Conservation (phyloP, 345 rosid genomes). For the Rhodomyrtus tomentosa region DNA sequence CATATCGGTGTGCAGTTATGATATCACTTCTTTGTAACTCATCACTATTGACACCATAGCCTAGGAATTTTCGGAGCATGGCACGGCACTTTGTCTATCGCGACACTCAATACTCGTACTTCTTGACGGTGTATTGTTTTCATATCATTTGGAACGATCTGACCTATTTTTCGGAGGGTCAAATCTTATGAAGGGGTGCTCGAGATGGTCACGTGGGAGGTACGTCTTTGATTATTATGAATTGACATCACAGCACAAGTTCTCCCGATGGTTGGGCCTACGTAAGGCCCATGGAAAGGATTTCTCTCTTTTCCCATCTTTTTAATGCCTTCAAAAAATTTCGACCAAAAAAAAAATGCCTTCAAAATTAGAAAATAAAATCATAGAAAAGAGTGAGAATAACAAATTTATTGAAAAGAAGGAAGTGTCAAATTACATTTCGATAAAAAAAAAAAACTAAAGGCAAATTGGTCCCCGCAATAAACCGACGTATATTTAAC, state of each 20-base stretch:
- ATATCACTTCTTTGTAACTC: too few species aligned
- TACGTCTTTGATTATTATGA: too few species aligned
- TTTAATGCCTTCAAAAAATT: neutral
- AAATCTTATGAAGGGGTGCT: too few species aligned
- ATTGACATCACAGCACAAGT: neutral
- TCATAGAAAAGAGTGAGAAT: neutral
- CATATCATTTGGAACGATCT: too few species aligned
- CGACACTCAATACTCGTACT: too few species aligned
- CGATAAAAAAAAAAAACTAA: neutral
- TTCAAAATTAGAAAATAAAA: neutral
- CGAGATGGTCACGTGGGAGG: neutral
- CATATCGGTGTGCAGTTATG: too few species aligned
- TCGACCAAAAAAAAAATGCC: too few species aligned
- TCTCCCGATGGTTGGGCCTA: neutral
- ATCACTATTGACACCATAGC: too few species aligned
- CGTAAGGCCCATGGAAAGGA: neutral
- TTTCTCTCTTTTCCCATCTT: neutral
- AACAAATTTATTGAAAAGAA: neutral
- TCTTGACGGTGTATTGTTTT: too few species aligned
- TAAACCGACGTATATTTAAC: neutral
- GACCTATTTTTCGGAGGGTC: too few species aligned
- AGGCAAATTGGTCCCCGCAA: neutral
- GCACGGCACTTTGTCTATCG: neutral
- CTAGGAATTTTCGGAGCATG: too few species aligned
- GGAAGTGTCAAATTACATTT: neutral